Evolutionary conservation across 75 land plant genomes (phyloP), one percentile per base, ranked within the genome.

Genomic region (Picea sitchensis): DNA sequence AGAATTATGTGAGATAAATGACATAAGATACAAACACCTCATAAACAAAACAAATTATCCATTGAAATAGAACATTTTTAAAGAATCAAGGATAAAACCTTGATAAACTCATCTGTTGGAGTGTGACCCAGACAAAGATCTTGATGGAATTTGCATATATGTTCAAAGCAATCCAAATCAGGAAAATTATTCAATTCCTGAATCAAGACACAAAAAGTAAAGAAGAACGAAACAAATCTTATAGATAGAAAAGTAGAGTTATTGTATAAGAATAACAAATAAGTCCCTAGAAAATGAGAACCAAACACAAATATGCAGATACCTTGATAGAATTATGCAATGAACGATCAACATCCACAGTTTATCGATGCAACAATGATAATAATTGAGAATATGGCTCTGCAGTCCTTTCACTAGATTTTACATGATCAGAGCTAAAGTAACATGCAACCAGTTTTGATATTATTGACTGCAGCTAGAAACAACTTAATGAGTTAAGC

Each of bases 71-170:
- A 26, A 26, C 26, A 26, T 26, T 26, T 26, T 0, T 26, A 26
- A 26, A 75, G 0, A 54, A 26, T 26, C 26, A 26, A 26, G 26
- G 26, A 26, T 26, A 26, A 26, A 26, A 26, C 98, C 92, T 91
- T 91, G 47, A 93, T 78, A 78, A 95, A 87, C 30, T 93, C 96
- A 65, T 93, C 87, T 75, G 82, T 84, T 34, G 90, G 81, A 72
- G 89, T 83, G 75, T 88, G 83, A 2, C 34, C 79, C 73, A 34
- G 65, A 71, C 89, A 83, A 63, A 94, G 64, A 31, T 88, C 80
- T 81, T 80, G 61, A 78, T 91, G 95, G 77, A 94, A 90, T 13
- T 58, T 78, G 51, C 90, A 74, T 65, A 94, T 87, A 7, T 62
- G 76, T 81, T 86, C 85, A 82, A 96, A 94, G 34, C 83, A 79